Conservation (phyloP, 257 asterid species). For the Rauvolfia tetraphylla region DNA sequence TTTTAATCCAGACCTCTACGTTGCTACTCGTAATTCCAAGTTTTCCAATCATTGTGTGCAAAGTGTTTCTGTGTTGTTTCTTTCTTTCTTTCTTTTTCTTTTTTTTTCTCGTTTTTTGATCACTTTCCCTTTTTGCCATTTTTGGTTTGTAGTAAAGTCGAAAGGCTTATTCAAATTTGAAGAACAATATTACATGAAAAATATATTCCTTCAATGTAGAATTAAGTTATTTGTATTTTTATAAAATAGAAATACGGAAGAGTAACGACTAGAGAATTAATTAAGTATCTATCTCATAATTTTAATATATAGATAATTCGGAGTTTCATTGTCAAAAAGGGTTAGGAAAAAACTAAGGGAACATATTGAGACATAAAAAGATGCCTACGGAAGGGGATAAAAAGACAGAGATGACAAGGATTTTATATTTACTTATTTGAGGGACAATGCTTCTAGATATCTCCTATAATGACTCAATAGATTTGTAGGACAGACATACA, state of each 20-base stretch:
- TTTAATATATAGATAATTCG: too few relatives aligned
- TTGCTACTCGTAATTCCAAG: neutral
- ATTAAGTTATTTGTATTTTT: too few relatives aligned
- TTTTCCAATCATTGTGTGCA: conserved; percentile 8
- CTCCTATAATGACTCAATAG: too few relatives aligned
- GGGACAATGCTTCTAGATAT: neutral
- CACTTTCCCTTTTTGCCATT: neutral
- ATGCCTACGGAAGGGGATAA: neutral
- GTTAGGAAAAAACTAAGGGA: too few relatives aligned
- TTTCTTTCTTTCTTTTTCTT: neutral
- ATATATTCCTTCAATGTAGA: too few relatives aligned
- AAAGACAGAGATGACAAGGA: neutral
- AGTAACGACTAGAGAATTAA: too few relatives aligned
- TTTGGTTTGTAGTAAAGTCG: neutral
- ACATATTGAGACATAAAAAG: too few relatives aligned
- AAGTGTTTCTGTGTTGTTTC: conserved; percentile 7
- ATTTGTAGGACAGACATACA: neutral
- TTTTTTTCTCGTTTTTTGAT: neutral
- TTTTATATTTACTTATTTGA: neutral
- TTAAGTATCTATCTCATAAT: too few relatives aligned
- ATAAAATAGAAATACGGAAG: too few relatives aligned
- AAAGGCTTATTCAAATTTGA: too few relatives aligned
- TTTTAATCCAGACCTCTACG: neutral
- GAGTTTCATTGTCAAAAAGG: too few relatives aligned
- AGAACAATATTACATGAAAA: too few relatives aligned